Percentiles rank a stretch among this genome's conserved stretches.
These are phyloP conservation scores for Hysterangium stoloniferum DNA, from an alignment of 768 basidiomycete species.

Conservation along the genomic window DNA sequence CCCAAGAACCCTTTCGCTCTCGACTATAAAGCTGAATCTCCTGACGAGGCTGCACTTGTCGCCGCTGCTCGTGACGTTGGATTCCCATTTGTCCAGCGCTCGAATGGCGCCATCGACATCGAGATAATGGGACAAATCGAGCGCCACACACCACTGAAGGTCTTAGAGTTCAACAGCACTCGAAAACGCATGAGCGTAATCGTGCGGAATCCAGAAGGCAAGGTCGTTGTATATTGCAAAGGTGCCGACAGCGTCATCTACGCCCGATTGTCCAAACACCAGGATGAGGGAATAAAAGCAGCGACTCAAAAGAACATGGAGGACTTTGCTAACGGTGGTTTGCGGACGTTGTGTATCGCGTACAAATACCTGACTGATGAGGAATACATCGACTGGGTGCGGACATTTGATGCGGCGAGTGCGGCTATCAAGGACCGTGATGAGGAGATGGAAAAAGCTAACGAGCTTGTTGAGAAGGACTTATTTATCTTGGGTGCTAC, in stretches of 20 bases:
- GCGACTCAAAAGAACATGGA: slow-evolving; percentile 86
- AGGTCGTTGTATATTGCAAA: slow-evolving; percentile 83
- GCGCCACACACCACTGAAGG: slow-evolving; percentile 67
- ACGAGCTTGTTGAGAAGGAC: slow-evolving; percentile 74
- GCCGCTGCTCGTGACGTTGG: slow-evolving; percentile 88
- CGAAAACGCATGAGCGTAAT: slow-evolving; percentile 95
- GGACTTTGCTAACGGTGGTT: slow-evolving; percentile 83
- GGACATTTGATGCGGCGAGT: slow-evolving; percentile 75
- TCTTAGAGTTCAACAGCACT: slow-evolving; percentile 90
- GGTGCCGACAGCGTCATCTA: slow-evolving; percentile 98
- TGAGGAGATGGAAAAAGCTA: slow-evolving; percentile 86
- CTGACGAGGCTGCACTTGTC: slow-evolving; percentile 92
- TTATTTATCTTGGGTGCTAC: slow-evolving; percentile 88
- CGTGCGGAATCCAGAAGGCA: slow-evolving; percentile 77
- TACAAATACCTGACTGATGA: slow-evolving; percentile 72
- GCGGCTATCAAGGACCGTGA: slow-evolving; percentile 74
- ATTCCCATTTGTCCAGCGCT: slow-evolving; percentile 78
- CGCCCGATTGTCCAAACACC: slow-evolving; percentile 68
- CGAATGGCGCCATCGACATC: slow-evolving; percentile 72
- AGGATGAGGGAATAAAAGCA: slow-evolving; percentile 66
- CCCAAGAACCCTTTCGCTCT: slow-evolving; percentile 53
- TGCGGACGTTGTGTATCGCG: slow-evolving; percentile 88
- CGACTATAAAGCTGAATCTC: slow-evolving; percentile 94
- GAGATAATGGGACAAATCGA: slow-evolving; percentile 88
- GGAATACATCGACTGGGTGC: slow-evolving; percentile 77